Evolutionary conservation across 257 asterid species (phyloP).

Genomic region (Cordia subcordata): DNA sequence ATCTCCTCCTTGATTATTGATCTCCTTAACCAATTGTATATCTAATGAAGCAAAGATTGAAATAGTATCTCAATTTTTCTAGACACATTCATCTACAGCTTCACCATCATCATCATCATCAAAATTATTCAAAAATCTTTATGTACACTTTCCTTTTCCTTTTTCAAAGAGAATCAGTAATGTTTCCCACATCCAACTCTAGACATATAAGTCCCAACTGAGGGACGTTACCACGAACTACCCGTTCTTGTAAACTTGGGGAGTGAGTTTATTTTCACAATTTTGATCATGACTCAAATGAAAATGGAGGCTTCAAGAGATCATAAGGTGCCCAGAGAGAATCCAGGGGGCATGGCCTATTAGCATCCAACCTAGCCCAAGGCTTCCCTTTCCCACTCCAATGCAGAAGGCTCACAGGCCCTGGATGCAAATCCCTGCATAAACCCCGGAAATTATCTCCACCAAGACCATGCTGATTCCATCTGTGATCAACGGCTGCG

Average conservation of each 20-base stretch:
- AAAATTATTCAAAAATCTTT: neutral
- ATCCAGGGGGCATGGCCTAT: conserved; percentile 84
- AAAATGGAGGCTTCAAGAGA: conserved; percentile 71
- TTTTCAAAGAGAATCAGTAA: too few relatives aligned
- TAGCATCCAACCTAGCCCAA: conserved; percentile 85
- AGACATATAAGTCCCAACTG: too few relatives aligned
- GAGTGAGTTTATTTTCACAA: too few relatives aligned
- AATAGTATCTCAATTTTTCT: too few relatives aligned
- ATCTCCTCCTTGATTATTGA: neutral
- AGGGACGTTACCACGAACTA: too few relatives aligned
- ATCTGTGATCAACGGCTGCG: conserved; percentile 74
- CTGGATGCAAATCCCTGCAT: conserved; percentile 90
- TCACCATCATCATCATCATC: too few relatives aligned
- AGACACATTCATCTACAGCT: too few relatives aligned
- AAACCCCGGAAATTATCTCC: conserved; percentile 90
- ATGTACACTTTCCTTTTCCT: neutral
- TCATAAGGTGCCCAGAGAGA: conserved; percentile 97
- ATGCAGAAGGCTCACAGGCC: conserved; percentile 80
- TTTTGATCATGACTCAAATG: conserved; percentile 62
- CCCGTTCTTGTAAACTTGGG: too few relatives aligned
- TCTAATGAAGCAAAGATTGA: too few relatives aligned
- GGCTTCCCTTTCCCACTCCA: conserved; percentile 99
- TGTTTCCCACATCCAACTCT: too few relatives aligned
- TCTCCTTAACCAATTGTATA: neutral
- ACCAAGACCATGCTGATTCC: conserved; percentile 95